Evolutionary conservation across 805 yeast genomes (phyloP).

Genomic region (Pichia rugopelliculosa): DNA sequence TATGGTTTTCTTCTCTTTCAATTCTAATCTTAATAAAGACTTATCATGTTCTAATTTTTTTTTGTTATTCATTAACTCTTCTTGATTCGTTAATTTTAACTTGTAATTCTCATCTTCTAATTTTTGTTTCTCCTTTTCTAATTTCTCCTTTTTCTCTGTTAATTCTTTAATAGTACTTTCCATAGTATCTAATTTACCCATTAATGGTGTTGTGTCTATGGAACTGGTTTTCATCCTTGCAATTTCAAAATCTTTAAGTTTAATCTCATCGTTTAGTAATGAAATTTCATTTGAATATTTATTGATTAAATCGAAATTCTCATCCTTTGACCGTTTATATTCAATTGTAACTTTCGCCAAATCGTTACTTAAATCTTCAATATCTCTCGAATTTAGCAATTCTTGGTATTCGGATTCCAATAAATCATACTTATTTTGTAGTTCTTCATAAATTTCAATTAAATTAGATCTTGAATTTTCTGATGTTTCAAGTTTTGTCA

Average conservation of each 20-base stretch:
- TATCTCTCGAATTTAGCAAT: constrained; percentile 10
- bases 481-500: constrained; percentile 30
- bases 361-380: constrained; percentile 31
- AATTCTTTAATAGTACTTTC: constrained; percentile 1
- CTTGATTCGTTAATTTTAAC: not conserved
- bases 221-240: not conserved
- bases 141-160: not conserved
- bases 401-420: constrained; percentile 8
- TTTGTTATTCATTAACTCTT: constrained; percentile 17
- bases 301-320: constrained; percentile 19
- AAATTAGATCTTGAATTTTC: constrained; percentile 31
- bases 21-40: constrained; percentile 2
- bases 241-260: constrained; percentile 11
- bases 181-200: not conserved
- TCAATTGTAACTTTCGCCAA: constrained; percentile 31
- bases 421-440: constrained; percentile 20
- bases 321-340: constrained; percentile 25
- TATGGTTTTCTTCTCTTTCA: constrained; percentile 13
- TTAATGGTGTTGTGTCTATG: not conserved
- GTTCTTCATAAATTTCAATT: constrained; percentile 29
- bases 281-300: constrained; percentile 6
- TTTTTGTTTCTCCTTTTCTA: not conserved
- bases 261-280: constrained; percentile 12
- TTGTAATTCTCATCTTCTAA: constrained; percentile 1
- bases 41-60: constrained; percentile 1